Percentiles rank a stretch among this genome's conserved stretches.
These are phyloP conservation scores for Malus asiatica DNA, from an alignment of 306 rosid genomes.

Conservation along the genomic window DNA sequence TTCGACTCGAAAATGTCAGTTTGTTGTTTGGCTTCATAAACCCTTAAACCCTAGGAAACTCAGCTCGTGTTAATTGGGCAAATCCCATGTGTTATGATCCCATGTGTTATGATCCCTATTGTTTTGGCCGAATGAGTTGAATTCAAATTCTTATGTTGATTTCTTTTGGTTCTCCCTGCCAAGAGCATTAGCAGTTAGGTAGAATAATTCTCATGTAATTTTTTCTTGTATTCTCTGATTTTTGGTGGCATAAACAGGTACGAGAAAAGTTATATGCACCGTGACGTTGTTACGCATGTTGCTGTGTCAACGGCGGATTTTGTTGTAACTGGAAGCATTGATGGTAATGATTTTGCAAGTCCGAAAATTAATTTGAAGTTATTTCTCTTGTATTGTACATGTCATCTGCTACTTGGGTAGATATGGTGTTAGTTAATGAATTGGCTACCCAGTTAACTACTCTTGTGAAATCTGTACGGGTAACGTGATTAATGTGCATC, in stretches of 20 bases:
- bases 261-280: constrained; percentile 97
- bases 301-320: constrained; percentile 86
- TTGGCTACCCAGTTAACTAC: not conserved
- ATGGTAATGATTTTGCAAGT: constrained; percentile 46
- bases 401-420: not conserved
- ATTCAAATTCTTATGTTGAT: not conserved
- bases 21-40: not conserved
- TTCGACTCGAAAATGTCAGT: not conserved
- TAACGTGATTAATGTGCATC: not conserved
- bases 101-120: too few species aligned
- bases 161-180: not conserved
- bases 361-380: not conserved
- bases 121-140: not conserved
- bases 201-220: not conserved
- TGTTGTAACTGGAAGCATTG: constrained; percentile 85
- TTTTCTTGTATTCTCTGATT: not conserved
- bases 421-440: not conserved
- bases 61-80: not conserved
- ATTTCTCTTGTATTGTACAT: not conserved
- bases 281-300: constrained; percentile 91
- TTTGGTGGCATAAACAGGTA: constrained; percentile 46
- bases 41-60: not conserved
- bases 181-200: not conserved
- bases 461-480: not conserved
- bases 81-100: too few species aligned